Base-by-base conservation (phyloP, 352 stramenopile genomes). In the Pythium chondricola region DNA sequence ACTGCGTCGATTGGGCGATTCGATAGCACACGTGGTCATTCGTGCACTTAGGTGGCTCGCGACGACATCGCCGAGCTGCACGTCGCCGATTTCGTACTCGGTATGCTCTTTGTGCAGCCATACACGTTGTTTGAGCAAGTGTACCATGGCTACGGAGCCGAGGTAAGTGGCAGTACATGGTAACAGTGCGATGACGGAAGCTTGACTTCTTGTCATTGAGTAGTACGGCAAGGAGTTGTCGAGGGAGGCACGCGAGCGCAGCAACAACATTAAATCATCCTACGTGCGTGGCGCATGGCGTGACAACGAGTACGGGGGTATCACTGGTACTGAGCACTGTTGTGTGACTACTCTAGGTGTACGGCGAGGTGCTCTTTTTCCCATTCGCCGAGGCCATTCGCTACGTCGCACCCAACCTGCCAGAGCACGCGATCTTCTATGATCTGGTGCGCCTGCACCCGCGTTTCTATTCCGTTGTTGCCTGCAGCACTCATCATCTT, bases 221-320 rank as follows among this genome's bases (percentile, higher is more conserved):
- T 45, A 92, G 78, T 93, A 93, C 33, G 78, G 65, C 2, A 93
- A 93, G 58, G 83, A 92, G 43, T 52, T 93, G 24, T 92, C 80
- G 11, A 76, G 63, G 10, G 74, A 93, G 47, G 83, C 83, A 11
- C 75, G 83, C 22, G 82, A 93, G 56, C 83, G 65, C 55, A 74
- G 63, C 21, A 88, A 91, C 55, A 62, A 78, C 35, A 75, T 88
- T 70, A 90, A 88, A 52, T 80, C 80, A 16, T 88, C 75, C 17
- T 89, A 75, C 44, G 83, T 93, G 52, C 47, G 68, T 59, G 0
- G 13, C 20, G 18, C 41, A 25, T 7, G 29, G 8, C 7, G 29
- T n/a, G n/a, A n/a, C n/a, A n/a, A n/a, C n/a, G n/a, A n/a, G n/a
- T n/a, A n/a, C n/a, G n/a, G n/a, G n/a, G n/a, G n/a, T n/a, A n/a